Base-by-base conservation (phyloP, 257 asterid species). In the Jacaranda copaia region DNA sequence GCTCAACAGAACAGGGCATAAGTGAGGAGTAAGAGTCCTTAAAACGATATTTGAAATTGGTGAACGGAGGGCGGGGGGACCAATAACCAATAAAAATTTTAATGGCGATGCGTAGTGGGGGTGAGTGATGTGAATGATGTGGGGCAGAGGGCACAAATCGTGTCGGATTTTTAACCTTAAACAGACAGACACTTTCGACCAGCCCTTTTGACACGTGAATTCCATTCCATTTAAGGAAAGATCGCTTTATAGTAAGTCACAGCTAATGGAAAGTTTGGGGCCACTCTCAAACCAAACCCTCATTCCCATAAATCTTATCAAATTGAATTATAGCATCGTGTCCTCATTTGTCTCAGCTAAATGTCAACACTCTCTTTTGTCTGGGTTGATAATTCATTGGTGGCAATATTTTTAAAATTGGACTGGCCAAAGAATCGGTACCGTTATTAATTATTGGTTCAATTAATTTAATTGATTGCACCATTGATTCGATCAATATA, bases 121-220 rank as follows among this genome's bases (percentile, higher is more conserved):
- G 19, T 75, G 73, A 83, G 61, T 81, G 84, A 68, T 14, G 84
- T 72, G 80, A 25, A 25, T 25, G 32, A 5, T 6, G 46, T 42
- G 77, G 81, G 78, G 42, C 81, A 77, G 38, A 14, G 38, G 73
- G 81, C 80, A 81, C 80, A 88, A 64, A 75, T 83, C 45, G 35
- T 80, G 88, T 83, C 91, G 67, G 87, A 78, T 69, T 62, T 74
- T 12, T 79, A 56, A 70, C 83, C 86, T 82, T 82, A 87, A 79
- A 79, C 1, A 32, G 51, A 49, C 76, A 49, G 40, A 82, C 86
- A 89, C 73, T 81, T 69, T 89, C 89, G 64, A 76, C 85, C 89
- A 85, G 38, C 67, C 6, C 51, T 46, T 57, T 57, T 51, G 87
- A 76, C 86, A 79, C 83, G 85, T 83, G 83, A 85, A 81, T 43